A percentile compares a stretch with the other conserved stretches of the same genome.
Evolutionary conservation across 768 basidiomycete genomes (phyloP).

Genomic region (Lactifluus echinatus): DNA sequence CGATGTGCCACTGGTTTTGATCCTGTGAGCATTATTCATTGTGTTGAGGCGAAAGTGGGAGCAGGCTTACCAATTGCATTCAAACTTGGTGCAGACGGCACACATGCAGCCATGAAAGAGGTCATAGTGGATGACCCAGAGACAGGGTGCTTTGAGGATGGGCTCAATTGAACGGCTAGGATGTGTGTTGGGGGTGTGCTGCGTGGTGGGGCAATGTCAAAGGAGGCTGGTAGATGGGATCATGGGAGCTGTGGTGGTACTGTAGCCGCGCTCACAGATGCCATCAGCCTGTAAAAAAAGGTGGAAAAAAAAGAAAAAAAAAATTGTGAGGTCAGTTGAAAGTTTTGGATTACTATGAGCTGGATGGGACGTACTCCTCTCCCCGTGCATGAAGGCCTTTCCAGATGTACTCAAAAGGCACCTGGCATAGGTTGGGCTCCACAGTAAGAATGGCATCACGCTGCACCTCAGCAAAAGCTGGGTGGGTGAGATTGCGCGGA

Average conservation of each 20-base stretch:
- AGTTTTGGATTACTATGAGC: not conserved
- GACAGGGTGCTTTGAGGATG: conserved; percentile 27
- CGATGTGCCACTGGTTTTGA: no score
- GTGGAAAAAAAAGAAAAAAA: not conserved
- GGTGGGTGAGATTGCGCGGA: conserved; percentile 61
- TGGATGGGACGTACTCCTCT: conserved; percentile 30
- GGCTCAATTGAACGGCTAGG: conserved; percentile 35
- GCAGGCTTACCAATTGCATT: no score
- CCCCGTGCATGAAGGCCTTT: conserved; percentile 40
- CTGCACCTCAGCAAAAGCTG: conserved; percentile 48
- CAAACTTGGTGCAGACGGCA: no score
- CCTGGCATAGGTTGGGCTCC: conserved; percentile 40
- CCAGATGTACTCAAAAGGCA: conserved; percentile 58
- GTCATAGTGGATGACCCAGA: no score
- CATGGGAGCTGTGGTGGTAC: conserved; percentile 18
- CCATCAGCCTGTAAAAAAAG: conserved; percentile 7
- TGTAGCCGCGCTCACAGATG: conserved; percentile 8
- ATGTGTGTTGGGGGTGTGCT: conserved; percentile 13
- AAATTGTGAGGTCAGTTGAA: not conserved
- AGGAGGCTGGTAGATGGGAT: conserved; percentile 8
- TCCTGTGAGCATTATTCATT: no score
- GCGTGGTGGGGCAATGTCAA: conserved; percentile 10
- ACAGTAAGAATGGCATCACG: conserved; percentile 46
- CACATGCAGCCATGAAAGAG: no score
- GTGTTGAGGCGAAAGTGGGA: no score